Base-by-base conservation (phyloP, 1,284 basidiomycete genomes). In the Ganoderma leucocontextum region DNA sequence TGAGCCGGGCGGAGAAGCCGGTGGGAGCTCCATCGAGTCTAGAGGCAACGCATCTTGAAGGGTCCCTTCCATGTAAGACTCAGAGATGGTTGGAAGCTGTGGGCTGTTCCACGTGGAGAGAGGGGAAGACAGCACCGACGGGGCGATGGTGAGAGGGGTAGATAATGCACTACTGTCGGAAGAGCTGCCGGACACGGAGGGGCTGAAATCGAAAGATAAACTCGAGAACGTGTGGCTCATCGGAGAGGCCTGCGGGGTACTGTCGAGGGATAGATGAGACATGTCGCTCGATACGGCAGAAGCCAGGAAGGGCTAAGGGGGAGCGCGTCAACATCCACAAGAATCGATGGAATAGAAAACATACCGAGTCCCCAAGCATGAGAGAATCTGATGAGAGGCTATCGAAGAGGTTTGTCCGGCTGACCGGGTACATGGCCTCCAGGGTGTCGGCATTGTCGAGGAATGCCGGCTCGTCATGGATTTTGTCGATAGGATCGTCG, bases 81-180 rank as follows among this genome's bases (percentile, higher is more conserved):
- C 62, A 19, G 38, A 39, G 52, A 62, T 61, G 39, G 38, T 60
- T 1, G 63, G 58, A 25, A 62, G 62, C 53, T 41, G 41, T 6
- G 57, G 57, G 52, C 39, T 53, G 22, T n/a, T n/a, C 59, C 58
- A 62, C 10, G 35, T n/a, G 15, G 57, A 64, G 13, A 39, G 38
- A 35, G 62, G 66, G 12, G 67, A 61, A 4, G 67, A 68, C 35
- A 68, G 44, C 9, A 47, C 59, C n/a, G 63, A 64, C 2, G 67
- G 67, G 25, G 63, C 62, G 41, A 64, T 61, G 25, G 67, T 68
- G 44, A 60, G 41, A 12, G 67, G 67, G 22, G 67, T 68, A 38
- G 63, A 61, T 15, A 64, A 15, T 22, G 49, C 29, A 52, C 58
- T 49, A 52, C 49, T 25, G 35, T 67, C 62, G 33, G 66, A 68